A percentile compares a stretch with the other conserved stretches of the same genome.
Evolutionary conservation across 1,139 yeast genomes (phyloP).

Genomic region (Nakaseomyces bracarensis): DNA sequence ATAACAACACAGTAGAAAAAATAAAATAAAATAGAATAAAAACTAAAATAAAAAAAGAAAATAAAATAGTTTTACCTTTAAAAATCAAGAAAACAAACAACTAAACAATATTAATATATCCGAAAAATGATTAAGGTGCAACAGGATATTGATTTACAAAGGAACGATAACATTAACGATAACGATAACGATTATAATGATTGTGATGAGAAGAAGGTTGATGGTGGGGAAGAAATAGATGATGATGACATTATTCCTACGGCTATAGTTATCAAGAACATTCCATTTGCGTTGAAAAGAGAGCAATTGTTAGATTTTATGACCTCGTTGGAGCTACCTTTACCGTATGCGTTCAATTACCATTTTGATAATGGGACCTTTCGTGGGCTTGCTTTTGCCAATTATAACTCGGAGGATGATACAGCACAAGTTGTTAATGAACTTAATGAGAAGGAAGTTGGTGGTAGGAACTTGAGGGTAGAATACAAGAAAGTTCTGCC

Average conservation of each 20-base stretch:
- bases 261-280: slow-evolving; percentile 93
- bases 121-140: slow-evolving; percentile 5
- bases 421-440: slow-evolving; percentile 77
- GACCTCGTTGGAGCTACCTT: slow-evolving; percentile 79
- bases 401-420: slow-evolving; percentile 89
- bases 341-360: slow-evolving; percentile 95
- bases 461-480: slow-evolving; percentile 89
- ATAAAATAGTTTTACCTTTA: no score
- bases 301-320: slow-evolving; percentile 91
- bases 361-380: slow-evolving; percentile 97
- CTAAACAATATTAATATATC: no score
- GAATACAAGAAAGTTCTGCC: slow-evolving; percentile 97
- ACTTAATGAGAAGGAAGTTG: slow-evolving; percentile 88
- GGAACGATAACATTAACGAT: no score
- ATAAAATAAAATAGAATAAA: no score
- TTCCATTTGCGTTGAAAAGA: slow-evolving; percentile 94
- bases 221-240: slow-evolving; percentile 1
- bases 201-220: no score
- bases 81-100: no score
- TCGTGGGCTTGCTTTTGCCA: slow-evolving; percentile 97
- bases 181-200: no score
- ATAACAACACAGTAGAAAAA: no score
- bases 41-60: no score
- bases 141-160: slow-evolving; percentile 12
- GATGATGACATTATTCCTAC: slow-evolving; percentile 56